phyloP scores from a whole-genome alignment of 495 filamentous ascomycete species.

The Penicillium arizonense region DNA sequence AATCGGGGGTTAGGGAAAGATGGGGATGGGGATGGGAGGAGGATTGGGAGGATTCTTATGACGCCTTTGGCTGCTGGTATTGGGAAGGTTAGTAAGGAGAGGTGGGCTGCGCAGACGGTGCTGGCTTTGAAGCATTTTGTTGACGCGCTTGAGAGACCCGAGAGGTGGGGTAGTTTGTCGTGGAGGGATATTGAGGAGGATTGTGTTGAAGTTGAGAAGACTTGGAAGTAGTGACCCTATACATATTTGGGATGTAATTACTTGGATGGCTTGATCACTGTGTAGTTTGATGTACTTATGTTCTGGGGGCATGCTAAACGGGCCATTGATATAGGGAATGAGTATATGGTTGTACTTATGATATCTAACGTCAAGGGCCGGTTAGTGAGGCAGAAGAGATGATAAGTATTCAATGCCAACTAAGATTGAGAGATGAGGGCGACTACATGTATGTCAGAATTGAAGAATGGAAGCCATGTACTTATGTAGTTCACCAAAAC shows the following conservation, averaged over 20 bases:
- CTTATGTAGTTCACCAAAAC: no score
- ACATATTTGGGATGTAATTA: no score
- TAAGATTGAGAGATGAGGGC: no score
- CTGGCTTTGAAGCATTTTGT: constrained; percentile 49
- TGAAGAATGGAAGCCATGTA: no score
- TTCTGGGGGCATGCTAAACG: no score
- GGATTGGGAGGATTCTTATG: constrained; percentile 45
- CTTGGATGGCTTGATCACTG: no score
- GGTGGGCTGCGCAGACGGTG: constrained; percentile 50
- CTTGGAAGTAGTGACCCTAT: constrained; percentile 7
- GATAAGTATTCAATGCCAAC: no score
- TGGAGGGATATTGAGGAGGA: constrained; percentile 30
- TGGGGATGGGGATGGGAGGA: constrained; percentile 3
- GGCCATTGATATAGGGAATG: not conserved
- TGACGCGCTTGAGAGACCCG: constrained; percentile 35
- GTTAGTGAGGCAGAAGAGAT: no score
- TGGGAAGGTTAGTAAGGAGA: constrained; percentile 40
- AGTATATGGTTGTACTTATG: not conserved
- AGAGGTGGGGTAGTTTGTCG: constrained; percentile 29
- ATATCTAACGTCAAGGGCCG: no score
- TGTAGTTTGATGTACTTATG: no score
- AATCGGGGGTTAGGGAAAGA: constrained; percentile 26
- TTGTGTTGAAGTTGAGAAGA: constrained; percentile 25
- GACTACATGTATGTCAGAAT: no score
- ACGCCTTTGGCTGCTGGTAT: constrained; percentile 48